Evolutionary conservation across 192 early-diverging fungal genomes (phyloP), one percentile per base, ranked within the genome.

Genomic region (Mortierella claussenii): DNA sequence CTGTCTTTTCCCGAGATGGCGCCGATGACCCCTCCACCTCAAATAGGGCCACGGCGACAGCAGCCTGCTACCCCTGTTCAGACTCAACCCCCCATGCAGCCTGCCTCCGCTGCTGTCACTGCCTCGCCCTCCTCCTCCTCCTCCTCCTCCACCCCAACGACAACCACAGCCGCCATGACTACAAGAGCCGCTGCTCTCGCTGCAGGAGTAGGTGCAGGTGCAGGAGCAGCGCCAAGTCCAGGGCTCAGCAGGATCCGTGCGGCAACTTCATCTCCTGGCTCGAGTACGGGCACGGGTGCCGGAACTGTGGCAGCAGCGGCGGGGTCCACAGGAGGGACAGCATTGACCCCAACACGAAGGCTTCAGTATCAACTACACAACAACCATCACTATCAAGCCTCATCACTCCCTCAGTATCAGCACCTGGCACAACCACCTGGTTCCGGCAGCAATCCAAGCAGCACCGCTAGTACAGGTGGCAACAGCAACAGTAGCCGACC

Each of bases 311-410:
- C n/a, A n/a, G n/a, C n/a, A n/a, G n/a, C 51, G 8, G 31, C 51
- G 1, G 28, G 28, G 28, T 28, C 51, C 17, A n/a, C 30, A 28
- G 31, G 55, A 4, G 55, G 55, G 9, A 1, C 43, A 1, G 42
- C 45, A 10, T 18, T 26, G 3, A 33, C 28, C 7, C 69, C 59
- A 26, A 60, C 60, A 33, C 45, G 69, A 30, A 46, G 47, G 26
- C 55, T 71, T n/a, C 69, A 71, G 30, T 71, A 71, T 32, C 69
- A 71, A 24, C 60, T 71, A 17, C 54, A 42, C 57, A 68, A 52
- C 49, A 51, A 68, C 17, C 55, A 32, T 52, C n/a, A n/a, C n/a
- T n/a, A n/a, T n/a, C n/a, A n/a, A n/a, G 27, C 26, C 20, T 31
- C 24, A 12, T 4, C 20, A 18, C 44, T 48, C 34, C 62, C 55